Evolutionary conservation across 169 alveolate species (phyloP).

Genomic region (Cryptosporidium xiaoi): DNA sequence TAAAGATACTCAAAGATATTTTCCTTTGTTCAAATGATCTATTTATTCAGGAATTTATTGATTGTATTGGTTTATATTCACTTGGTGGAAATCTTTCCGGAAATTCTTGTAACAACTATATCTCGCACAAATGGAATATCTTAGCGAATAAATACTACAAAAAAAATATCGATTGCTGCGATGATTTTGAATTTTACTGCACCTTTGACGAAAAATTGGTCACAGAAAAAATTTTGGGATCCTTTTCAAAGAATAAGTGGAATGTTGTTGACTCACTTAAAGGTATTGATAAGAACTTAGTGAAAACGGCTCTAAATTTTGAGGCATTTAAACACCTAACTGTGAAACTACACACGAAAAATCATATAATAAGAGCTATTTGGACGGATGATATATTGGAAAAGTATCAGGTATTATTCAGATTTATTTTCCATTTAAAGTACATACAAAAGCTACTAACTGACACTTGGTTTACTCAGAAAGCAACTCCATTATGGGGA

Average conservation of each 20-base stretch:
- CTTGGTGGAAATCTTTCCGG: conserved; percentile 10
- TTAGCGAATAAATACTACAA: conserved; percentile 8
- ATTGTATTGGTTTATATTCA: background rate
- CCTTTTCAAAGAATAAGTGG: background rate
- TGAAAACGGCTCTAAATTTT: background rate
- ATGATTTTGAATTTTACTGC: background rate
- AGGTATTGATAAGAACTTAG: background rate
- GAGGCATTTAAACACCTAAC: conserved; percentile 46
- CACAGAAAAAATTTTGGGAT: conserved; percentile 8
- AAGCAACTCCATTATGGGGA: conserved; percentile 36
- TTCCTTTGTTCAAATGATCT: conserved; percentile 36
- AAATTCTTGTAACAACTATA: background rate
- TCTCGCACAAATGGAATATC: conserved; percentile 30
- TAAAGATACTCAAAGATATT: conserved; percentile 31
- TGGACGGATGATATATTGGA: conserved; percentile 29
- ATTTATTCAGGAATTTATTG: conserved; percentile 53
- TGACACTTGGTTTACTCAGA: conserved; percentile 27
- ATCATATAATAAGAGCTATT: background rate
- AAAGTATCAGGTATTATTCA: conserved; percentile 31
- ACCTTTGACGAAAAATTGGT: conserved; percentile 7
- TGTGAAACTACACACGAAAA: background rate
- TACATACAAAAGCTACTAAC: conserved; percentile 20
- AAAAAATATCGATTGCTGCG: background rate
- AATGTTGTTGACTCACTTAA: background rate
- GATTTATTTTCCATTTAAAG: conserved; percentile 45